Evolutionary conservation across 2,329 filamentous ascomycete genomes (phyloP), one percentile per base, ranked within the genome.

Genomic region (Diaporthe velutina): DNA sequence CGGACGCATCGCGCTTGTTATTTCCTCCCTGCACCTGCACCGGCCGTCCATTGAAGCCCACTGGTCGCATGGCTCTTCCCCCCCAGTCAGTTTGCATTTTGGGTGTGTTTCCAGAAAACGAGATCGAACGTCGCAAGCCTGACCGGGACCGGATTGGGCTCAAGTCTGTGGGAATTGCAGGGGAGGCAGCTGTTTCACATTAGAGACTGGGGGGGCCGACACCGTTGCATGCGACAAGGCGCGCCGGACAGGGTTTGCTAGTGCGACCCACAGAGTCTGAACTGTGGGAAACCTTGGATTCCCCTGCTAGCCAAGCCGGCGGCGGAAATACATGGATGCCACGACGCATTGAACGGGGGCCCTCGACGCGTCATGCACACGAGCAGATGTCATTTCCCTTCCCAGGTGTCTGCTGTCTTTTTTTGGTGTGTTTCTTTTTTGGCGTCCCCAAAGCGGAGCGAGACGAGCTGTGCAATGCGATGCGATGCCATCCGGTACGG

Each of bases 161-260:
- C 81, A 81, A 79, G 80, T 80, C 77, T 80, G 79, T 80, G 82
- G 85, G 83, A 85, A 85, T 86, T 85, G 79, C 86, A 88, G 85
- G 87, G 86, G 84, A 82, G 78, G 74, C 79, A 83, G 80, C 82
- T 86, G 88, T 89, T 89, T 89, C 88, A 89, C 85, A 83, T 86
- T 72, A 42, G 70, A 68, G 64, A 54, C 64, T 54, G 79, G 82
- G 84, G 82, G 81, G 82, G 81, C 85, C 85, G 82, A 76, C 77
- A 76, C 77, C 77, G 78, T 80, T 80, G 79, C 81, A 81, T 82
- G 82, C 81, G 81, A 83, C 83, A 83, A 80, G 80, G 78, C 77
- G 78, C 70, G 66, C 73, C 77, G 77, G 71, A 70, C 78, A 76
- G 77, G 79, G 77, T 77, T 77, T 78, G 76, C 76, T 78, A 80